Evolutionary conservation across 352 stramenopile species (phyloP), one percentile per base, ranked within the genome.

Genomic region (Globisporangium recalcitrans): DNA sequence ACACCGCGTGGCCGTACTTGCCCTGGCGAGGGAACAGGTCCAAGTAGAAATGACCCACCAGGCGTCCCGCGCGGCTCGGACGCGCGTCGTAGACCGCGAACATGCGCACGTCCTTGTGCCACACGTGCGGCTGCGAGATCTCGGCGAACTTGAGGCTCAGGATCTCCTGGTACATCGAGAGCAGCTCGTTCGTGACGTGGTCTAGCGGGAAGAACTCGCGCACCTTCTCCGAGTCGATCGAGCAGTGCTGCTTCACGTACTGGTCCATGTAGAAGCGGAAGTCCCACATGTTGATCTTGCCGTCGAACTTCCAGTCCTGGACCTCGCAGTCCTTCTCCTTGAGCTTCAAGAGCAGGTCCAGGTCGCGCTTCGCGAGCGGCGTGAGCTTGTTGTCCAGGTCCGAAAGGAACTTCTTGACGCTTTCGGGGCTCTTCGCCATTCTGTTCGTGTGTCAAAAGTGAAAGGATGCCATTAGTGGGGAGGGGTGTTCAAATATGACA

Each of bases 281-380:
- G 73, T 97, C 90, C 84, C 86, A 96, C 69, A 94, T 92, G 72
- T 96, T 91, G 68, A 97, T 73, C 64, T 92, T 89, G 51, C 83
- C 86, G 63, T 94, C 85, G 60, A 90, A 91, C 56, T 85, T 76
- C 72, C 72, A 75, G 2, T 56, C 71, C 29, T 85, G 75, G 21
- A 59, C 59, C 49, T 86, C 71, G 58, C 74, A 85, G 60, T 90
- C 78, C 5, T 70, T 63, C 69, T 88, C 68, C 67, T 92, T 92
- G 21, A 92, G 73, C 74, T 85, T 84, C 52, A 89, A 61, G 34
- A 95, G 73, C 58, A 75, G 53, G 53, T 91, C 71, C 14, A 91
- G 46, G 59, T 95, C 82, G 58, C 86, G 86, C 67, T 89, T 90
- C 9, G 82, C 85, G 24, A 91, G 70, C n/a, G 83, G 80, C 54